These are phyloP conservation scores for Penicilliopsis zonata DNA, from an alignment of 495 filamentous ascomycete species.

Conservation along the genomic window DNA sequence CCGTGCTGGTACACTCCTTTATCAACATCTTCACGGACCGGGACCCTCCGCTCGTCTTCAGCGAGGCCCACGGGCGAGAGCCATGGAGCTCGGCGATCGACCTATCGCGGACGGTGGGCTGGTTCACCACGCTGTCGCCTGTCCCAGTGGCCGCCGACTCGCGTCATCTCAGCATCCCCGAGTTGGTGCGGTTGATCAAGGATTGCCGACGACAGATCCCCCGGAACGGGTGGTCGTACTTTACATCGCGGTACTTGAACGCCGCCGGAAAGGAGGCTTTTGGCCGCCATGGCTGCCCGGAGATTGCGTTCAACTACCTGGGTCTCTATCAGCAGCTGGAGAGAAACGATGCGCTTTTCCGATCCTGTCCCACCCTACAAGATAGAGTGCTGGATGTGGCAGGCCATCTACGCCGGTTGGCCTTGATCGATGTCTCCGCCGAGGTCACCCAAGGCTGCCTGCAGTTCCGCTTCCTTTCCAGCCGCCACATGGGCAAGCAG, in stretches of 20 bases:
- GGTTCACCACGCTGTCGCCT: constrained; percentile 36
- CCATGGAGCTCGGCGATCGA: constrained; percentile 15
- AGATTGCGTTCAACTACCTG: constrained; percentile 44
- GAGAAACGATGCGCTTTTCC: constrained; percentile 18
- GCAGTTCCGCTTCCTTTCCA: no score
- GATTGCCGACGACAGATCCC: constrained; percentile 10
- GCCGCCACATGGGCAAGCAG: no score
- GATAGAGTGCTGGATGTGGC: no score
- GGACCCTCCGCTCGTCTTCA: constrained; percentile 19
- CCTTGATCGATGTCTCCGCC: no score
- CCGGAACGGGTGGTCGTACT: constrained; percentile 20
- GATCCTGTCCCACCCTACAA: no score
- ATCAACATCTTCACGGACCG: constrained; percentile 33
- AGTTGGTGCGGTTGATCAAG: constrained; percentile 8
- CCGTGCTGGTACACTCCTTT: constrained; percentile 31
- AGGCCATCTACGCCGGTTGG: no score
- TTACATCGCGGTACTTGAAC: constrained; percentile 11
- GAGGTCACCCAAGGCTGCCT: no score
- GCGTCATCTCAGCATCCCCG: not conserved
- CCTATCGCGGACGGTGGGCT: constrained; percentile 27
- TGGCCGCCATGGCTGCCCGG: constrained; percentile 17
- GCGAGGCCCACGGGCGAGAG: constrained; percentile 24
- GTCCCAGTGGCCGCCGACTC: constrained; percentile 5
- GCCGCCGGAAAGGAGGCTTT: constrained; percentile 3
- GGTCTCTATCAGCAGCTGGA: constrained; percentile 36